Conservation (phyloP, 192 early-diverging fungal genomes). For the Coemansia sp. region DNA sequence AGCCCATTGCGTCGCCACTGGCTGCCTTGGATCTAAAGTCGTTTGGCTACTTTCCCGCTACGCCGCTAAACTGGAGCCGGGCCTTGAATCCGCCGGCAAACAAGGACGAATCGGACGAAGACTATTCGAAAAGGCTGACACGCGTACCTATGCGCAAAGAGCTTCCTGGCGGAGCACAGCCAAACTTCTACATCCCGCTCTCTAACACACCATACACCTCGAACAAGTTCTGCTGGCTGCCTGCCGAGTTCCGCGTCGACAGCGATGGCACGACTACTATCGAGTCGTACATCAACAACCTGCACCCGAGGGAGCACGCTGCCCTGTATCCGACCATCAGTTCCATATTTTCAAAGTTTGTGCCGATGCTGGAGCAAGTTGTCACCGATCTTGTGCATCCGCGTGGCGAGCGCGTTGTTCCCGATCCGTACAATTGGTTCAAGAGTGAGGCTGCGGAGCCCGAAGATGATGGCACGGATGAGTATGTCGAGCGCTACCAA, state of each 20-base stretch:
- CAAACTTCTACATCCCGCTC: background rate
- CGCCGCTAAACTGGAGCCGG: slow-evolving; percentile 11
- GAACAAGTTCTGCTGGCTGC: slow-evolving; percentile 60
- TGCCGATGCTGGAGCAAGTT: slow-evolving; percentile 68
- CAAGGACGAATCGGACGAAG: background rate
- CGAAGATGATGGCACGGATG: slow-evolving; percentile 7
- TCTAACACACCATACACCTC: background rate
- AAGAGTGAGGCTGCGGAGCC: background rate
- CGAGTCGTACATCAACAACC: too few species aligned
- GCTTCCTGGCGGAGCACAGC: background rate
- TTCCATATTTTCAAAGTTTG: slow-evolving; percentile 55
- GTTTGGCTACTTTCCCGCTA: slow-evolving; percentile 29
- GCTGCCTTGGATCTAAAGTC: slow-evolving; percentile 23
- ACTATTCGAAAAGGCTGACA: background rate
- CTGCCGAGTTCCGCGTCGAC: slow-evolving; percentile 62
- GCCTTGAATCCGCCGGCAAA: background rate
- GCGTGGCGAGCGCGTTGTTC: slow-evolving; percentile 1
- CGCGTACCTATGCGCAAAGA: background rate
- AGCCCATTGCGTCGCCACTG: slow-evolving; percentile 23
- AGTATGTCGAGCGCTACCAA: slow-evolving; percentile 26
- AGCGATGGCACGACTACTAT: slow-evolving; percentile 53
- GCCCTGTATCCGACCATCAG: slow-evolving; percentile 59
- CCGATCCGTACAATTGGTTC: slow-evolving; percentile 24
- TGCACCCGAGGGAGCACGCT: slow-evolving; percentile 59
- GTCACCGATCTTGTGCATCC: slow-evolving; percentile 28